Percentiles rank a stretch among this genome's conserved stretches.
Conservation (phyloP, 1,284 basidiomycete genomes). For the Heterobasidion annosum region DNA sequence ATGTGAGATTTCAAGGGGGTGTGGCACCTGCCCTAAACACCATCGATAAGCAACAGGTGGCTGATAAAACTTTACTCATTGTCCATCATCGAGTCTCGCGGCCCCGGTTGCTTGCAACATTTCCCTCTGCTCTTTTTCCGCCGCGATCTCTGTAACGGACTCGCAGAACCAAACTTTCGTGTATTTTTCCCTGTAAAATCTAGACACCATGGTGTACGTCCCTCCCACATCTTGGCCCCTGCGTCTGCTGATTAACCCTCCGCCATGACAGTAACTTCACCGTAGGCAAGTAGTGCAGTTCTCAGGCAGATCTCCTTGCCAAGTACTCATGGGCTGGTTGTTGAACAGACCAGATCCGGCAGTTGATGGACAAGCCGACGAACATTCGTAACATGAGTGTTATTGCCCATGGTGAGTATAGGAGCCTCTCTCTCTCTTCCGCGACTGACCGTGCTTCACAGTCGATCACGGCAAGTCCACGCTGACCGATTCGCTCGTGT, state of each 20-base stretch:
- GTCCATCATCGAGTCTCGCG: constrained; percentile 2
- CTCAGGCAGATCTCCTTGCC: background rate
- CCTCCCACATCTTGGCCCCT: constrained; percentile 7
- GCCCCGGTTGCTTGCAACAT: constrained; percentile 3
- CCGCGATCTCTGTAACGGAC: background rate
- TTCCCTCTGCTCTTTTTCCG: background rate
- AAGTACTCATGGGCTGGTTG: background rate
- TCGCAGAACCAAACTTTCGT: constrained; percentile 15
- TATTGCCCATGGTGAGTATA: constrained; percentile 78
- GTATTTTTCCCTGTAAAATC: constrained; percentile 27
- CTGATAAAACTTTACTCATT: constrained; percentile 5
- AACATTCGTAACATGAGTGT: constrained; percentile 99
- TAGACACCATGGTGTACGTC: constrained; percentile 72
- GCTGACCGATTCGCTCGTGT: constrained; percentile 97
- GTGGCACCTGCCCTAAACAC: constrained; percentile 3
- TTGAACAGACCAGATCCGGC: constrained; percentile 75
- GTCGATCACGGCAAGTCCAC: constrained; percentile 99
- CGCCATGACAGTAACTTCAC: constrained; percentile 69
- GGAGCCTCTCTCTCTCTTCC: constrained; percentile 3
- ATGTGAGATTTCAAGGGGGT: background rate
- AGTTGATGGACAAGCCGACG: constrained; percentile 83
- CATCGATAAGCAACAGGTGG: constrained; percentile 6
- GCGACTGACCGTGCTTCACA: constrained; percentile 17
- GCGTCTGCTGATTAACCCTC: constrained; percentile 23
- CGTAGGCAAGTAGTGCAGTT: constrained; percentile 48